These are phyloP conservation scores for Aspergillus fijiensis DNA, from an alignment of 2,329 filamentous ascomycete genomes.

Conservation along the genomic window DNA sequence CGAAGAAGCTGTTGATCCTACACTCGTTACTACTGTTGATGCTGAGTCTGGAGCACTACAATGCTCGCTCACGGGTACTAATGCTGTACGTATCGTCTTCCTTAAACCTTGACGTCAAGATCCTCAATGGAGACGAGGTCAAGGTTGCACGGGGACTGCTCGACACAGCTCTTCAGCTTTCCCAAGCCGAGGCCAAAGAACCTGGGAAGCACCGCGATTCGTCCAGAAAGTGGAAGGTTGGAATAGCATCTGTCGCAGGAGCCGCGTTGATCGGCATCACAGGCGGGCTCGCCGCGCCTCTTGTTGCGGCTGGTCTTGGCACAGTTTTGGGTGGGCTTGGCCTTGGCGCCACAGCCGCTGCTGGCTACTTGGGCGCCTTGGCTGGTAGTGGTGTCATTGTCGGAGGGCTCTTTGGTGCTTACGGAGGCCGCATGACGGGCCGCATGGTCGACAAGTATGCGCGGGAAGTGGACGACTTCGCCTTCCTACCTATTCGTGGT, in stretches of 20 bases:
- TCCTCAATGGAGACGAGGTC: conserved; percentile 69
- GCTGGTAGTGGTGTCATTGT: conserved; percentile 77
- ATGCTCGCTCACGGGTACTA: conserved; percentile 69
- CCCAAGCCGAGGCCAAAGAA: conserved; percentile 73
- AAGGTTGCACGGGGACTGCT: conserved; percentile 74
- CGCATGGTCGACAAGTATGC: conserved; percentile 88
- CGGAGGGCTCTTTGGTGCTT: conserved; percentile 88
- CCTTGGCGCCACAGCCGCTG: conserved; percentile 70
- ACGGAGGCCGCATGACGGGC: conserved; percentile 76
- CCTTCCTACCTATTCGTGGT: conserved; percentile 71
- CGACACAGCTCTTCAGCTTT: conserved; percentile 72
- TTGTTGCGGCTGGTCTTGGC: conserved; percentile 77
- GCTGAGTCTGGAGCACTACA: conserved; percentile 75
- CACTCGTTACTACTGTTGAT: conserved; percentile 71
- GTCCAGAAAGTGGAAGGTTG: conserved; percentile 75
- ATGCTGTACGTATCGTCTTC: conserved; percentile 70
- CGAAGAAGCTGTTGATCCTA: conserved; percentile 63
- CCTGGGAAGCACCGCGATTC: conserved; percentile 65
- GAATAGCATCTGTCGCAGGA: conserved; percentile 81
- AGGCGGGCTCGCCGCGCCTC: conserved; percentile 71
- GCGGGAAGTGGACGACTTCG: conserved; percentile 84
- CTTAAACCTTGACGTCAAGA: conserved; percentile 63
- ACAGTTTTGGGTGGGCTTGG: conserved; percentile 75
- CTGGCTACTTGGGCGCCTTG: conserved; percentile 74
- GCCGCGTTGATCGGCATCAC: conserved; percentile 84